Conservation (phyloP, 805 yeast genomes). For the Hanseniaspora nectarophila region DNA sequence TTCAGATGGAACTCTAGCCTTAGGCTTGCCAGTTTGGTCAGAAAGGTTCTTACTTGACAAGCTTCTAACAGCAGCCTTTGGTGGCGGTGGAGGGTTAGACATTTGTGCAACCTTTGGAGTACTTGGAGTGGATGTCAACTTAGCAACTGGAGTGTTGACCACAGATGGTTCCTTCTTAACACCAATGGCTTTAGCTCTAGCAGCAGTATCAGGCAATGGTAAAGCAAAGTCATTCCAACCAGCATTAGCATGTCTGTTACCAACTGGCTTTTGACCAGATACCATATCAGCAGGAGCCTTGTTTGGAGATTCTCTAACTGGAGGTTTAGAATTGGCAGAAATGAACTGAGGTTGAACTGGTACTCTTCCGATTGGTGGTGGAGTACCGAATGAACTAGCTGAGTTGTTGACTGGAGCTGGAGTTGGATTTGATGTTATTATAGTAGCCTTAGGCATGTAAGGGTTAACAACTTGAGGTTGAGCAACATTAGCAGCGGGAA, state of each 20-base stretch:
- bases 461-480: conserved; percentile 7
- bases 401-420: conserved; percentile 22
- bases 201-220: conserved; percentile 23
- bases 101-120: neutral
- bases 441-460: conserved; percentile 9
- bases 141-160: neutral
- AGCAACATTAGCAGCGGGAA: neutral
- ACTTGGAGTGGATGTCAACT: neutral
- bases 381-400: conserved; percentile 17
- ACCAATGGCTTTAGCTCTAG: conserved; percentile 29
- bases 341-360: conserved; percentile 12
- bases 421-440: conserved; percentile 21
- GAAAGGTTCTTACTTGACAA: conserved; percentile 19
- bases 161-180: conserved; percentile 25
- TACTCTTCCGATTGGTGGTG: conserved; percentile 17
- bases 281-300: conserved; percentile 29
- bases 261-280: conserved; percentile 30
- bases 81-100: conserved; percentile 16
- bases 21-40: conserved; percentile 21
- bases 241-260: conserved; percentile 28
- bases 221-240: conserved; percentile 31
- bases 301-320: conserved; percentile 29
- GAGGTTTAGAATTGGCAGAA: conserved; percentile 21
- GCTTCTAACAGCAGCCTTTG: conserved; percentile 25
- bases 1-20: conserved; percentile 18